Evolutionary conservation across 2,329 filamentous ascomycete species (phyloP), one percentile per base, ranked within the genome.

Genomic region (Nakataea oryzae): DNA sequence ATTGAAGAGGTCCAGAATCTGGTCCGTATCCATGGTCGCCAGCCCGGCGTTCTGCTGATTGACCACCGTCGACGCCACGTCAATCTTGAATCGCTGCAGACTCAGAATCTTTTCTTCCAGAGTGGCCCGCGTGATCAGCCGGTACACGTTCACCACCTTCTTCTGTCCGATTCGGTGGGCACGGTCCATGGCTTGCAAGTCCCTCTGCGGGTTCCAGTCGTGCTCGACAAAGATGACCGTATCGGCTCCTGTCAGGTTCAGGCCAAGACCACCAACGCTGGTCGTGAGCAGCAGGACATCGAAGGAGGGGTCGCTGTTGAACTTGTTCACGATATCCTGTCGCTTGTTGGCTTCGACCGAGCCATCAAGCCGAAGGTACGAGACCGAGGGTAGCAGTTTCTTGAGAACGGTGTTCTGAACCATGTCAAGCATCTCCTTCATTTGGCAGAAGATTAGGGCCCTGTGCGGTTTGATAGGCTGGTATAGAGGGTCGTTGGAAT

Each of bases 381-480:
- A 95, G 7, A 97, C 93, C 0, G 88, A 90, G 1, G 95, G 95
- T n/a, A 99, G 82, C 76, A 97, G 82, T 70, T 89, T 89, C 73
- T 91, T 91, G 54, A 99, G 78, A 1, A 99, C 95, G 63, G 93
- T 93, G 69, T 89, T 91, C 72, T 97, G 93, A 2, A 99, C 96
- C 85, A 99, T 97, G 74, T 99, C 95, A 28, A 99, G 82, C 96
- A 99, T 99, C 74, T 99, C 95, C 76, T 99, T 99, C 91, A 99
- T 97, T 74, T 99, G 95, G 70, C 95, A 99, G 81, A 99, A 99
- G 67, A 99, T 89, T 30, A 99, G 84, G 0, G 95, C 96, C 57
- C 95, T 90, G 72, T 99, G 95, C 32, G 93, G 95, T 65, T 95
- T 96, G 73, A 99, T 96, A 54, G 93, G 96, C 73, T 91, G 83